Evolutionary conservation across 2,329 filamentous ascomycete genomes (phyloP).

Genomic region (Fusarium sp.): DNA sequence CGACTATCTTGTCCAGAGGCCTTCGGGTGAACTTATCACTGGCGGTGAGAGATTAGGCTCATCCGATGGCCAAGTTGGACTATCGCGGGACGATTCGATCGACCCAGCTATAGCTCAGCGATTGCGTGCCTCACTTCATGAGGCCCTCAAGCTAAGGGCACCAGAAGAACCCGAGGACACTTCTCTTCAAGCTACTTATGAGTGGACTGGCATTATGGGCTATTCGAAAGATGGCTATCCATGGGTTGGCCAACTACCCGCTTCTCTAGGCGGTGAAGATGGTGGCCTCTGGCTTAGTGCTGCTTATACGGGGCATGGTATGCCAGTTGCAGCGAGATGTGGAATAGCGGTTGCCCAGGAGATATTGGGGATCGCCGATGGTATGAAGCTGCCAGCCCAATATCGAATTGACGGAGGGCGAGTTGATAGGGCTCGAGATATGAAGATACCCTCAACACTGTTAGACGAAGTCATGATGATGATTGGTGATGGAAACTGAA

Average conservation of each 20-base stretch:
- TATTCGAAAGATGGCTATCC: slow-evolving; percentile 74
- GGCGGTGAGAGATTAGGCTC: slow-evolving; percentile 74
- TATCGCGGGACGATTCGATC: slow-evolving; percentile 67
- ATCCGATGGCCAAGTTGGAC: slow-evolving; percentile 56
- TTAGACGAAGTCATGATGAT: slow-evolving; percentile 40
- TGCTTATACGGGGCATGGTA: slow-evolving; percentile 79
- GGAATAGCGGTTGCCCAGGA: slow-evolving; percentile 70
- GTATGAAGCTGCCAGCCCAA: slow-evolving; percentile 55
- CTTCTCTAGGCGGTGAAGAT: slow-evolving; percentile 52
- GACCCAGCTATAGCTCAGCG: slow-evolving; percentile 65
- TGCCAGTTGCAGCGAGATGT: slow-evolving; percentile 76
- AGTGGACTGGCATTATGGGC: slow-evolving; percentile 87
- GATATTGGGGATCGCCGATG: slow-evolving; percentile 57
- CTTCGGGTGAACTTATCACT: slow-evolving; percentile 69
- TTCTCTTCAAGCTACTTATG: slow-evolving; percentile 62
- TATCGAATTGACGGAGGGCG: slow-evolving; percentile 52
- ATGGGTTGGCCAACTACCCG: slow-evolving; percentile 76
- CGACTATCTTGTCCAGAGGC: slow-evolving; percentile 79
- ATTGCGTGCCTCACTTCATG: slow-evolving; percentile 58
- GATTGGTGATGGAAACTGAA: slow-evolving; percentile 22
- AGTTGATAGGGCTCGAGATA: slow-evolving; percentile 30
- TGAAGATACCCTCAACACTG: slow-evolving; percentile 38
- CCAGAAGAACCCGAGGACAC: slow-evolving; percentile 50
- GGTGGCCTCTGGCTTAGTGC: slow-evolving; percentile 69
- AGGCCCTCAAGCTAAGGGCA: slow-evolving; percentile 53